Evolutionary conservation across 208 protist genomes (phyloP).

Genomic region (Leishmania aethiopica): DNA sequence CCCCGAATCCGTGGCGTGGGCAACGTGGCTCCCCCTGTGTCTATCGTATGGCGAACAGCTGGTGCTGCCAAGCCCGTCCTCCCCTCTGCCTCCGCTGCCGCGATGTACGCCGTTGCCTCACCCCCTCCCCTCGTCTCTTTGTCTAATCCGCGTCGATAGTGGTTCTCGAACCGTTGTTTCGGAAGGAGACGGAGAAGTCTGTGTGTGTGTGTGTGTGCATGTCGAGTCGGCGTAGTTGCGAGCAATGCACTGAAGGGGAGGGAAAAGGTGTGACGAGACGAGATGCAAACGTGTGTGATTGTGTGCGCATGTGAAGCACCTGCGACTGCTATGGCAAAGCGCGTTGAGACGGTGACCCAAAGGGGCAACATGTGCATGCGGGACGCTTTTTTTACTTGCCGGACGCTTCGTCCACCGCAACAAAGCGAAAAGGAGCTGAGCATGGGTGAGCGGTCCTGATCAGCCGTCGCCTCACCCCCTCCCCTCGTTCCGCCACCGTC

Average conservation of each 20-base stretch:
- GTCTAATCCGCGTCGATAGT: neutral
- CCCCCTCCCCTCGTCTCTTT: neutral
- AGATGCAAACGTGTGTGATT: neutral
- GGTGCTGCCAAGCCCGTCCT: neutral
- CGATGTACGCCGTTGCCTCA: neutral
- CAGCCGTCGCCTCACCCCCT: neutral
- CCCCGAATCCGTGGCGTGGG: neutral
- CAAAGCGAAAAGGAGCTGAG: neutral
- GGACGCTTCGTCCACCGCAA: neutral
- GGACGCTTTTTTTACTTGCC: neutral
- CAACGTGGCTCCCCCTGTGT: neutral
- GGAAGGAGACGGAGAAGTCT: neutral
- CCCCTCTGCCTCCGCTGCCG: neutral
- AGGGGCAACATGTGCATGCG: neutral
- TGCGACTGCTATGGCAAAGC: neutral
- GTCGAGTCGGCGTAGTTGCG: neutral
- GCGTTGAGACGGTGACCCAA: neutral
- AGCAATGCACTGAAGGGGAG: neutral
- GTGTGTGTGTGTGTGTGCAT: too few relatives aligned
- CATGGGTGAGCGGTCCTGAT: neutral
- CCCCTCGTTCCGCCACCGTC: neutral
- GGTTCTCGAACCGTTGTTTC: neutral
- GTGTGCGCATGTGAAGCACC: neutral
- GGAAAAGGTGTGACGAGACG: neutral
- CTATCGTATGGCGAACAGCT: neutral